phyloP scores from a whole-genome alignment of 1,139 yeast species.

The Geotrichum citri-aurantii region DNA sequence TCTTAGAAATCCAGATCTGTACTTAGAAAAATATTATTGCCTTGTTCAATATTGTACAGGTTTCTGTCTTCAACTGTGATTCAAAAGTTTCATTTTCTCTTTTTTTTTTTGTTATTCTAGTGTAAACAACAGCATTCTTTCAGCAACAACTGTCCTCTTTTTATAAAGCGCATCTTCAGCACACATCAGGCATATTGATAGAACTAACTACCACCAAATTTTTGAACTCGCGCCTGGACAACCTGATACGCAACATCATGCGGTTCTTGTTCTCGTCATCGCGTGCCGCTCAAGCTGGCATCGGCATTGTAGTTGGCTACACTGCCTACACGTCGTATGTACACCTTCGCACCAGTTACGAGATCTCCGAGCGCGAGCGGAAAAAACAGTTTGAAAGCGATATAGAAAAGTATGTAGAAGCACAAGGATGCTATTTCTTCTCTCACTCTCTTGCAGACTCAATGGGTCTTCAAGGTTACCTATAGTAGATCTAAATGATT shows the following conservation, averaged over 20 bases:
- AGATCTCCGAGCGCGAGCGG: constrained; percentile 49
- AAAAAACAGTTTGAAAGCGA: constrained; percentile 22
- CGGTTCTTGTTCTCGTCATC: constrained; percentile 16
- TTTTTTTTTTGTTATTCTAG: not conserved
- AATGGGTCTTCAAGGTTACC: not conserved
- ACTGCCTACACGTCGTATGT: constrained; percentile 64
- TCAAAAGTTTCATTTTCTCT: too few relatives aligned
- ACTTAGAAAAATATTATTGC: too few relatives aligned
- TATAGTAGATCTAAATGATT: not conserved
- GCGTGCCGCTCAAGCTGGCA: constrained; percentile 39
- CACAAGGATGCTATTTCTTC: not conserved
- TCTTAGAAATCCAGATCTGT: too few relatives aligned
- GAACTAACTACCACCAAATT: not conserved
- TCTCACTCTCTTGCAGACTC: not conserved
- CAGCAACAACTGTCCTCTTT: not conserved
- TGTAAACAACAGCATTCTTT: not conserved
- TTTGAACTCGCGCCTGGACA: not conserved
- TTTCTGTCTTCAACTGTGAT: too few relatives aligned
- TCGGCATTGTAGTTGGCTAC: constrained; percentile 56
- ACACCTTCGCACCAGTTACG: constrained; percentile 49
- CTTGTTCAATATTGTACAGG: too few relatives aligned
- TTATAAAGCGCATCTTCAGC: not conserved
- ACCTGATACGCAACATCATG: constrained; percentile 8
- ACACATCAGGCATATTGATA: not conserved
- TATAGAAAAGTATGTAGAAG: constrained; percentile 15